Percentiles rank a stretch among this genome's conserved stretches.
Evolutionary conservation across 805 yeast genomes (phyloP).

Genomic region (Cyberlindnera meyerae): DNA sequence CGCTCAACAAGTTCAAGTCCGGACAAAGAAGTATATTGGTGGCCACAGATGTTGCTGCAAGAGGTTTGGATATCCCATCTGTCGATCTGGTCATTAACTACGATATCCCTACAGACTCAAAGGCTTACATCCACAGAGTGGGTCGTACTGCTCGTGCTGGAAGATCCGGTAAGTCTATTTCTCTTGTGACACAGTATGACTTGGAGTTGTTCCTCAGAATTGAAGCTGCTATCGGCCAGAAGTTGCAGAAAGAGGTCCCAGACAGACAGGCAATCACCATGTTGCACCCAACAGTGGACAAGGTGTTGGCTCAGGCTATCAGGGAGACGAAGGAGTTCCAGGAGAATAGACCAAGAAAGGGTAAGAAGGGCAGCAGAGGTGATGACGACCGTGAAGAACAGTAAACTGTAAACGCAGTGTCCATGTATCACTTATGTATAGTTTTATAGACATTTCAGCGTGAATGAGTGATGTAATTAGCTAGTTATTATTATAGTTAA

Average conservation of each 20-base stretch:
- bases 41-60: conserved; percentile 86
- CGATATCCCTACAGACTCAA: conserved; percentile 80
- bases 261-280: conserved; percentile 73
- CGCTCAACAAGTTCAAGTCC: conserved; percentile 71
- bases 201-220: conserved; percentile 82
- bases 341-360: conserved; percentile 20
- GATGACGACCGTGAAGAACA: conserved; percentile 25
- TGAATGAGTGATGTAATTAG: neutral
- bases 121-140: conserved; percentile 81
- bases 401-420: neutral
- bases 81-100: conserved; percentile 75
- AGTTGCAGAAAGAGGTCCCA: conserved; percentile 77
- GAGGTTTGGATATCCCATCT: conserved; percentile 81
- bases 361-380: conserved; percentile 17
- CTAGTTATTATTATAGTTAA: too few relatives aligned
- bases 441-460: too few relatives aligned
- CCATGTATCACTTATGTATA: neutral
- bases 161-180: conserved; percentile 78
- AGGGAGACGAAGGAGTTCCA: conserved; percentile 32
- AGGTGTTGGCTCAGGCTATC: conserved; percentile 87
- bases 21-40: conserved; percentile 65
- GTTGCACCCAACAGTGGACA: conserved; percentile 81
- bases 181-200: conserved; percentile 92
- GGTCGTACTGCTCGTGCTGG: conserved; percentile 97
- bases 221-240: conserved; percentile 80